Base-by-base conservation (phyloP, 2,329 filamentous ascomycete genomes). In the Juglanconis juglandina region DNA sequence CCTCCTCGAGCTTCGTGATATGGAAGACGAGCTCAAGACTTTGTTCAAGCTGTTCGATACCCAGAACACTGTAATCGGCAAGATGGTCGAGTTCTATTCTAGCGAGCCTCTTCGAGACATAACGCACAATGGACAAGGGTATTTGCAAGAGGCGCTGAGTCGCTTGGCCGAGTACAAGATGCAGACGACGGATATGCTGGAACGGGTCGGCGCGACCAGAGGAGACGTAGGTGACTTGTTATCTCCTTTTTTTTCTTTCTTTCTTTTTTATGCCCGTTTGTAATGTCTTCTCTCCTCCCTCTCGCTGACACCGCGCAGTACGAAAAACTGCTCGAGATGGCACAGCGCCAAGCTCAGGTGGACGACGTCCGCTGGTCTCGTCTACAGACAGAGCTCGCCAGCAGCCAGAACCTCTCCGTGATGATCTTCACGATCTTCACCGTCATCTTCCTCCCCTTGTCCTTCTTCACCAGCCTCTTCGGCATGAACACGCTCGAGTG, bases 361-460 rank as follows among this genome's bases (percentile, higher is more conserved):
- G 85, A 87, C 66, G 86, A 88, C 68, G 84, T 87, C 8, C 81
- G 84, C 32, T 81, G 86, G 70, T 85, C 84, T 32, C 76, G 86
- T 1, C 75, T 86, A 58, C 83, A 88, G 65, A 84, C 85, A 1
- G 84, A 88, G 64, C 79, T 87, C 0, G 85, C 86, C 0, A 83
- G 82, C 60, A 80, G 81, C 8, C 85, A 87, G 70, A 86, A 83
- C 58, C 76, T 84, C 32, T 84, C 84, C 14, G 81, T 88, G 60
- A 85, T 87, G 81, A 85, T 88, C 63, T 87, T 88, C 70, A 88
- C 85, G 8, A 85, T 78, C 0, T 84, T 85, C 60, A 85, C 82
- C 9, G 81, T 88, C 59, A 85, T 88, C 24, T 88, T 87, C 71
- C 72, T 87, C 1, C 86, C 86, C 0, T 69, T 88, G 5, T 85